Evolutionary conservation across 2,329 filamentous ascomycete genomes (phyloP).

Genomic region (Trichoderma gracile): DNA sequence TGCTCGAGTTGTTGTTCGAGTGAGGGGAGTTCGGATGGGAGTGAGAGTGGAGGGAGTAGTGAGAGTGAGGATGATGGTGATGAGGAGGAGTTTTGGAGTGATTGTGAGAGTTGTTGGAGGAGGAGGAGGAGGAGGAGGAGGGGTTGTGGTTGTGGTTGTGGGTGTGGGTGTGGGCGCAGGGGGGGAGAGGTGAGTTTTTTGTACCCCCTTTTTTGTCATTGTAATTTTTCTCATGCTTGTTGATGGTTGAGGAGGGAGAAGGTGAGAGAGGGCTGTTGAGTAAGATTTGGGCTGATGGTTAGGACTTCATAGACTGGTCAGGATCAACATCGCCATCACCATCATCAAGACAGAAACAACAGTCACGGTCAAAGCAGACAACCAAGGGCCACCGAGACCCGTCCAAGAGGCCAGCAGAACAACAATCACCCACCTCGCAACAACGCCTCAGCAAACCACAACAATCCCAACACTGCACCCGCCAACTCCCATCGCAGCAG

Average conservation of each 20-base stretch:
- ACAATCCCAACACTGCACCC: not conserved
- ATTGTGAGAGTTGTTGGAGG: not conserved
- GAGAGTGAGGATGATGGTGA: not conserved
- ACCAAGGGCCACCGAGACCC: not conserved
- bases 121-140: too few relatives aligned
- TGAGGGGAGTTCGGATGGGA: too few relatives aligned
- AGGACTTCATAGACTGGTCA: not conserved
- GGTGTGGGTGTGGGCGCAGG: too few relatives aligned
- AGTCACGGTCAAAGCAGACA: not conserved
- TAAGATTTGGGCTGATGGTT: not conserved
- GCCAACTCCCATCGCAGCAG: not conserved
- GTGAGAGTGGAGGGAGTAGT: too few relatives aligned
- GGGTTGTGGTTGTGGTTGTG: too few relatives aligned
- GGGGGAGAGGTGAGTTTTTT: too few relatives aligned
- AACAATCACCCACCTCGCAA: not conserved
- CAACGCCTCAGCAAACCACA: not conserved
- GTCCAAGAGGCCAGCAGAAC: not conserved
- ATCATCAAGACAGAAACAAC: not conserved
- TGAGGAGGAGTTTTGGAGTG: not conserved
- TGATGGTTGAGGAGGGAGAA: too few relatives aligned
- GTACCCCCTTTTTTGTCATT: too few relatives aligned
- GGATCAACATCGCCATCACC: not conserved
- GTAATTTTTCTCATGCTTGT: too few relatives aligned
- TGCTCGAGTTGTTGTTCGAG: slow-evolving; percentile 16
- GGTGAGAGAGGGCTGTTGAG: not conserved